Percentiles rank a stretch among this genome's conserved stretches.
These are phyloP conservation scores for Amaranthus tricolor DNA, from an alignment of 179 eudicot species.

Conservation along the genomic window DNA sequence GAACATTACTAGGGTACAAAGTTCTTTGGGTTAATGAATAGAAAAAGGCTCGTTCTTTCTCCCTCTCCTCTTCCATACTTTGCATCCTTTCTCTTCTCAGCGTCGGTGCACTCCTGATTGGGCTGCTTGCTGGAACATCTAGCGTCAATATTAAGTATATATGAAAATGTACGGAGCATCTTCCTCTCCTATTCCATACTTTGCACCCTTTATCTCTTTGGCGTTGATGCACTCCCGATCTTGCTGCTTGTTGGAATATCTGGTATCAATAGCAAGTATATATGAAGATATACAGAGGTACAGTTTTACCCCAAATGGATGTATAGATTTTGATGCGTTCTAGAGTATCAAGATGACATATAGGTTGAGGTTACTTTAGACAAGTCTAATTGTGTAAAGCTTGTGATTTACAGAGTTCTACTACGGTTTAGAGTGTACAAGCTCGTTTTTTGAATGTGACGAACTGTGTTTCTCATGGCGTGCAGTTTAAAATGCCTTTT, in stretches of 20 bases:
- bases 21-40: too few species aligned
- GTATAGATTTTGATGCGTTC: constrained; percentile 26
- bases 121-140: neutral
- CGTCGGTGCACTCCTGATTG: constrained; percentile 9
- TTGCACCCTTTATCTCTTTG: neutral
- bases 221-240: constrained; percentile 15
- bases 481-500: neutral
- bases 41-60: constrained; percentile 4
- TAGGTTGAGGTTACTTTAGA: constrained; percentile 12
- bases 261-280: neutral
- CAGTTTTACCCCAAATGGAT: constrained; percentile 22
- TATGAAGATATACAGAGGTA: constrained; percentile 18
- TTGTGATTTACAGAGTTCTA: constrained; percentile 15
- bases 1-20: constrained; percentile 10
- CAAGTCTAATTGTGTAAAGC: constrained; percentile 22
- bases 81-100: neutral
- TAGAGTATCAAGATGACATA: constrained; percentile 6
- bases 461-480: neutral
- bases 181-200: neutral
- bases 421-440: constrained; percentile 17
- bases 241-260: neutral
- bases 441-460: constrained; percentile 6
- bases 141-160: neutral
- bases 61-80: neutral
- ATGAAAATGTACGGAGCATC: constrained; percentile 6